These are phyloP conservation scores for Trichocladium antarcticum DNA, from an alignment of 495 filamentous ascomycete species.

Conservation along the genomic window DNA sequence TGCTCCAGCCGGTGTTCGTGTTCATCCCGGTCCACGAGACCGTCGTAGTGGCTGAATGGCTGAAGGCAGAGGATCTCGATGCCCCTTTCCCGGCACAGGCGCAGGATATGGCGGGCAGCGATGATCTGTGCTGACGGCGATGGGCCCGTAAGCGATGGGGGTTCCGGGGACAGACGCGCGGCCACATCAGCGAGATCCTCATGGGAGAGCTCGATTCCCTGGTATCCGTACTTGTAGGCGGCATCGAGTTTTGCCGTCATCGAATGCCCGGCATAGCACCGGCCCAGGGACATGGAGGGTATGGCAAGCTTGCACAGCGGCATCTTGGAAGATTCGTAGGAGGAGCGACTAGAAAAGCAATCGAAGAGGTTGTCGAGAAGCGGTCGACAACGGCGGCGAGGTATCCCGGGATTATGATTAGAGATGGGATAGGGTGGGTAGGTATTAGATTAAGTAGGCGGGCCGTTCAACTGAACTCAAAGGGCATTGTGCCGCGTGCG, in stretches of 20 bases:
- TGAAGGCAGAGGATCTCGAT: conserved; percentile 62
- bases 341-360: neutral
- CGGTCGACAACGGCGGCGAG: too few species aligned
- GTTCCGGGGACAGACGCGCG: conserved; percentile 11
- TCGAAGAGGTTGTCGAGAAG: neutral
- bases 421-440: too few species aligned
- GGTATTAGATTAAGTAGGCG: too few species aligned
- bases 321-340: conserved; percentile 18
- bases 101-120: conserved; percentile 47
- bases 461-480: too few species aligned
- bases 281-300: conserved; percentile 64
- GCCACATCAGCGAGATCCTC: conserved; percentile 64
- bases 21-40: conserved; percentile 51
- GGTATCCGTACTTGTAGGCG: conserved; percentile 52
- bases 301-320: conserved; percentile 41
- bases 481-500: too few species aligned
- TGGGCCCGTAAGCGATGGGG: conserved; percentile 19
- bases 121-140: conserved; percentile 39
- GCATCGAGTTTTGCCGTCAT: conserved; percentile 54
- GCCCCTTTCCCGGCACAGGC: conserved; percentile 45
- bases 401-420: too few species aligned
- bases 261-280: conserved; percentile 43
- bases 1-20: conserved; percentile 51
- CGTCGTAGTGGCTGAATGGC: conserved; percentile 72
- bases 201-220: conserved; percentile 68